A percentile compares a stretch with the other conserved stretches of the same genome.
These are phyloP conservation scores for Pseudogymnoascus pannorum DNA, from an alignment of 2,329 filamentous ascomycete species.

Conservation along the genomic window DNA sequence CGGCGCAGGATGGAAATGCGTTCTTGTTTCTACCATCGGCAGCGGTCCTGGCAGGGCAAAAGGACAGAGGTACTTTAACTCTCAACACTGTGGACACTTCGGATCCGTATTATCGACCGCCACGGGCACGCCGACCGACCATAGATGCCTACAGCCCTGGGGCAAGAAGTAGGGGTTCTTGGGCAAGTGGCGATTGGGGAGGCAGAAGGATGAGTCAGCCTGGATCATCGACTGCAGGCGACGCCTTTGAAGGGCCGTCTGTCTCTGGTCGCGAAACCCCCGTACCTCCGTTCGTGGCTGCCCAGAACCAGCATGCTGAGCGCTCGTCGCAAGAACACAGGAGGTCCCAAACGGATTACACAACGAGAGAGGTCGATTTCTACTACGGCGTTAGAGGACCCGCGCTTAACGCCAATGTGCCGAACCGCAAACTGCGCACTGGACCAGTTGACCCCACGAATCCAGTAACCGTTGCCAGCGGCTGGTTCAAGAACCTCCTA, in stretches of 20 bases:
- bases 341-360: constrained; percentile 64
- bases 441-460: constrained; percentile 92
- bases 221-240: constrained; percentile 33
- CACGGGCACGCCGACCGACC: constrained; percentile 61
- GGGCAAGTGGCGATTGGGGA: constrained; percentile 39
- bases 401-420: constrained; percentile 72
- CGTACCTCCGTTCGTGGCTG: constrained; percentile 46
- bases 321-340: constrained; percentile 20
- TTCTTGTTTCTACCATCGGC: constrained; percentile 61
- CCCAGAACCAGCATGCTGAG: constrained; percentile 27
- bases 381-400: constrained; percentile 92
- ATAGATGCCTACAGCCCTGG: constrained; percentile 39
- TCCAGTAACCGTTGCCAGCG: constrained; percentile 78
- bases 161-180: constrained; percentile 37
- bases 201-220: constrained; percentile 32
- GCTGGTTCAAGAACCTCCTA: constrained; percentile 77
- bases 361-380: constrained; percentile 90
- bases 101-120: constrained; percentile 86
- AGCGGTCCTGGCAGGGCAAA: constrained; percentile 21
- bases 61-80: constrained; percentile 36
- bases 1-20: constrained; percentile 60
- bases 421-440: constrained; percentile 80
- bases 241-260: constrained; percentile 32
- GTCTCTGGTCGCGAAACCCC: constrained; percentile 40
- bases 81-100: constrained; percentile 44